phyloP scores from a whole-genome alignment of 257 asterid species.

The Mitragyna speciosa region DNA sequence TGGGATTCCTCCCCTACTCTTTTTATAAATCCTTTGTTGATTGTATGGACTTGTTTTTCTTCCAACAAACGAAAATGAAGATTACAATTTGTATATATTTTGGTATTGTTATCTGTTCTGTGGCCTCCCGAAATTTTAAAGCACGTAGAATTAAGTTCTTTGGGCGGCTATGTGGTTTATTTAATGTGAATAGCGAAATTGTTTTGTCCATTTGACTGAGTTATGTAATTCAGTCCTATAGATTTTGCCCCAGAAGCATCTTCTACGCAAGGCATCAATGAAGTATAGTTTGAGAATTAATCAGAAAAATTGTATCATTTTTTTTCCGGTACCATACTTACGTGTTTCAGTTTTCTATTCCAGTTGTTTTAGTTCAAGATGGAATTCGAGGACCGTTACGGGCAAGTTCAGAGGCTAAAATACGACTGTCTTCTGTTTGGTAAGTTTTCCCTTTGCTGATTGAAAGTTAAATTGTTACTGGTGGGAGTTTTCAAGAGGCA shows the following conservation, averaged over 20 bases:
- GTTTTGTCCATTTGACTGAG: background rate
- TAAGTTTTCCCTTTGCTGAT: slow-evolving; percentile 23
- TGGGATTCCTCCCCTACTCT: background rate
- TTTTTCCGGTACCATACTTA: slow-evolving; percentile 38
- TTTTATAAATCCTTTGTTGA: no score
- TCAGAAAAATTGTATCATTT: slow-evolving; percentile 18
- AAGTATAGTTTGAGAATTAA: slow-evolving; percentile 27
- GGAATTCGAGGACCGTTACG: slow-evolving; percentile 65
- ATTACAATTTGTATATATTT: background rate
- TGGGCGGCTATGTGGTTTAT: background rate
- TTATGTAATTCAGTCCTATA: background rate
- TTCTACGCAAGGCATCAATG: slow-evolving; percentile 17
- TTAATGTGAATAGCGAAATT: background rate
- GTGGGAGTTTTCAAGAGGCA: no score
- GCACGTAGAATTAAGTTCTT: no score
- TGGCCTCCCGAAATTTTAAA: background rate
- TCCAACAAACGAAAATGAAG: no score
- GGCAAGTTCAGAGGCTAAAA: slow-evolving; percentile 68
- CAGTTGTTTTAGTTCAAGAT: slow-evolving; percentile 46
- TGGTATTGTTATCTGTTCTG: background rate
- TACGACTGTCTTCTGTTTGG: slow-evolving; percentile 97
- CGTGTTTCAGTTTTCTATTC: slow-evolving; percentile 32
- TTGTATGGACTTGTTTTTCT: background rate
- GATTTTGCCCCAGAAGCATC: background rate
- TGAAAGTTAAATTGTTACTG: background rate